Percentiles rank a stretch among this genome's conserved stretches.
Evolutionary conservation across 371 early-diverging fungal genomes (phyloP).

Genomic region (Lichtheimia ornata): DNA sequence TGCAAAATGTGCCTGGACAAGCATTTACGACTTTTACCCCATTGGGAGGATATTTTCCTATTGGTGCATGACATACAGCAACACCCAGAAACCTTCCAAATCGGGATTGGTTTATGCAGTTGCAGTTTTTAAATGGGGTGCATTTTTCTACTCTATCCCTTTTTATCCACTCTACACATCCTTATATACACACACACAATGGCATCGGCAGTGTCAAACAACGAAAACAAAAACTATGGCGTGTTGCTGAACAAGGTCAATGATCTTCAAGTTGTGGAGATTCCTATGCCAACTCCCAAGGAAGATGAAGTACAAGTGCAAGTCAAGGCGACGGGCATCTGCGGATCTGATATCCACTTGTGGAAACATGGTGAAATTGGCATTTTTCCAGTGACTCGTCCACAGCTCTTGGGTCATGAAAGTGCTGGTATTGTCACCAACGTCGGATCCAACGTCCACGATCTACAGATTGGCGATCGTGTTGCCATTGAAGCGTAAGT

Average conservation of each 20-base stretch:
- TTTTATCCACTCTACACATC: not conserved
- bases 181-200: no score
- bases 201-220: not conserved
- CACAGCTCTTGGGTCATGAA: conserved; percentile 50
- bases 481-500: conserved; percentile 46
- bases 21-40: no score
- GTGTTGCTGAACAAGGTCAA: conserved; percentile 41
- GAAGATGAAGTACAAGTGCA: conserved; percentile 41
- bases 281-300: conserved; percentile 41
- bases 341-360: conserved; percentile 47
- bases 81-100: no score
- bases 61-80: no score
- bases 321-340: conserved; percentile 49
- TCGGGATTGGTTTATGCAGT: no score
- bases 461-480: conserved; percentile 28
- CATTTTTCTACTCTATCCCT: not conserved
- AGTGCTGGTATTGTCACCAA: conserved; percentile 46
- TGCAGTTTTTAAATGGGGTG: no score
- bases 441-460: conserved; percentile 37
- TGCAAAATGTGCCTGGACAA: no score
- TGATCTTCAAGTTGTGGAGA: conserved; percentile 42
- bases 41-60: no score
- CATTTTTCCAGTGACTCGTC: conserved; percentile 40
- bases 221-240: conserved; percentile 29
- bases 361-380: conserved; percentile 52